Base-by-base conservation (phyloP, 257 asterid species). In the Avicennia marina region DNA sequence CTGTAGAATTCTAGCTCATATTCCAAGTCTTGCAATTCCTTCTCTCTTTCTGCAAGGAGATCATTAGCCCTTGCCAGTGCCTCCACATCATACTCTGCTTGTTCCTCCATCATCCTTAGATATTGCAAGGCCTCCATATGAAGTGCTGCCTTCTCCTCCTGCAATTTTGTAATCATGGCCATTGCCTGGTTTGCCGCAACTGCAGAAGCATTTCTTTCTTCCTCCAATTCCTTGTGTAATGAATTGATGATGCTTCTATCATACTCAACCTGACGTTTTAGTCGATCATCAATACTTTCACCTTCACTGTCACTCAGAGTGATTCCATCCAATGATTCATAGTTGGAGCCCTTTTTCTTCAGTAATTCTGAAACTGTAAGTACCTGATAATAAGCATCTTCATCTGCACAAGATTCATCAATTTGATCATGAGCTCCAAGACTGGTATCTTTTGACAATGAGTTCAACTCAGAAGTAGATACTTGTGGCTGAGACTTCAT, bases 41-140 rank as follows among this genome's bases (percentile, higher is more conserved):
- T 90, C 71, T 90, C 98, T 69, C 73, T 87, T 42, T 87, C 96
- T 12, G 89, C 79, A 53, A 90, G 79, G 43, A 81, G 79, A 48
- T 83, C 91, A 25, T 87, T 90, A 39, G 98, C 90, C 57, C 73
- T 81, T 67, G 78, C 87, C 45, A 90, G 65, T 9, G 96, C 95
- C 66, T 90, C 96, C 79, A 82, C 68, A 49, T 90, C 96, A 47
- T 87, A 88, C 63, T 85, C 90, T 1, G 98, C 90, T 66, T 90
- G 98, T 53, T 90, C 96, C 77, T 90, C 98, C 98, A 90, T 87
- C 98, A 90, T 87, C 58, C 98, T 64, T 41, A 90, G 60, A 72
- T 90, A 90, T 53, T 90, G 96, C 74, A 83, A 58, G 13, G 96
- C 95, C 69, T 90, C 96, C 98, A 90, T 87, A 39, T 80, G 95